A percentile compares a stretch with the other conserved stretches of the same genome.
phyloP scores from a whole-genome alignment of 495 filamentous ascomycete species.

The Usnea hakonensis region DNA sequence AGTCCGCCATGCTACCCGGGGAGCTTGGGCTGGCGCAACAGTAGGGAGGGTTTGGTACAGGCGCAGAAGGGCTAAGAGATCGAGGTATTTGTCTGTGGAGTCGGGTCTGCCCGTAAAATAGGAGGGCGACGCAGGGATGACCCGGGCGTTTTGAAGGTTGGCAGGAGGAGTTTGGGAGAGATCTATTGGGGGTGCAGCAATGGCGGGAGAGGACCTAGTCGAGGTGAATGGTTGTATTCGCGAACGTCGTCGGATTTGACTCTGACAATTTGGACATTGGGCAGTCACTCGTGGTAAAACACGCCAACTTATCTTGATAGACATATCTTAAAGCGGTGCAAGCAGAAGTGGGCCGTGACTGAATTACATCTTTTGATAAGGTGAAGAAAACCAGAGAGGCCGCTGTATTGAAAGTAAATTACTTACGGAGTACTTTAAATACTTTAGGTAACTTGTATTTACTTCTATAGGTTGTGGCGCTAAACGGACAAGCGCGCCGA shows the following conservation, averaged over 20 bases:
- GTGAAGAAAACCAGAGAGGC: too few relatives aligned
- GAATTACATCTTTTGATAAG: too few relatives aligned
- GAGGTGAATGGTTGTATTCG: constrained; percentile 21
- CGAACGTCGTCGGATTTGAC: not conserved
- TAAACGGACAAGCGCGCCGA: not conserved
- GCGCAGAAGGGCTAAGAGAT: constrained; percentile 59
- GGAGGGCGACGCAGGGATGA: constrained; percentile 76
- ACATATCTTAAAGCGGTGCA: not conserved
- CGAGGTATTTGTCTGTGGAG: constrained; percentile 80
- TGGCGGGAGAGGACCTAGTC: constrained; percentile 12
- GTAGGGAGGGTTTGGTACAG: constrained; percentile 65
- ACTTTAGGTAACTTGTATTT: too few relatives aligned
- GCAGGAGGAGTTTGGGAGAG: constrained; percentile 29
- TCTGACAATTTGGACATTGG: constrained; percentile 12
- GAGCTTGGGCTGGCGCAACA: constrained; percentile 53
- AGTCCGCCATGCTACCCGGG: constrained; percentile 78
- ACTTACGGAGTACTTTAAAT: too few relatives aligned
- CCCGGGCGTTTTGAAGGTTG: constrained; percentile 46
- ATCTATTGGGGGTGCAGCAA: constrained; percentile 42
- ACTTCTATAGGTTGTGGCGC: too few relatives aligned
- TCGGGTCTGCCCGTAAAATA: constrained; percentile 84
- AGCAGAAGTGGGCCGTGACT: not conserved
- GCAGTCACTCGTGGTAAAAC: not conserved
- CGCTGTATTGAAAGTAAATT: too few relatives aligned
- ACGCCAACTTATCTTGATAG: constrained; percentile 12